These are phyloP conservation scores for Picea glauca DNA, from an alignment of 75 land plant genomes.

Conservation along the genomic window DNA sequence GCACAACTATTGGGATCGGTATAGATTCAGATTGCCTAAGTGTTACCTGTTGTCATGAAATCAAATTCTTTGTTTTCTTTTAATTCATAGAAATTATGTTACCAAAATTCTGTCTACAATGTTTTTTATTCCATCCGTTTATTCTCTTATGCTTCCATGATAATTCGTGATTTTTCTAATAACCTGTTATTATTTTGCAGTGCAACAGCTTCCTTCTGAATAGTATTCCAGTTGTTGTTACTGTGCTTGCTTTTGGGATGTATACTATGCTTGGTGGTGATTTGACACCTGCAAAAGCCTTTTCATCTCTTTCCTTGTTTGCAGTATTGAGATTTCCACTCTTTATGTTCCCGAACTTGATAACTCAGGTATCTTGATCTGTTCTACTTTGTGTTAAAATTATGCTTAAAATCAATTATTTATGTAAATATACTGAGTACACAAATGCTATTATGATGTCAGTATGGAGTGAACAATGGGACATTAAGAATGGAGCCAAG, in stretches of 20 bases:
- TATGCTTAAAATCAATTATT: neutral
- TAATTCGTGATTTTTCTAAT: neutral
- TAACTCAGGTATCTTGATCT: constrained; percentile 65
- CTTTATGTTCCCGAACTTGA: constrained; percentile 86
- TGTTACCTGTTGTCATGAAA: neutral
- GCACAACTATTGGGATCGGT: constrained; percentile 82
- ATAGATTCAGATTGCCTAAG: constrained; percentile 11
- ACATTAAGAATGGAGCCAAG: neutral
- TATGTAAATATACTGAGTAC: neutral
- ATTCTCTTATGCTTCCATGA: neutral
- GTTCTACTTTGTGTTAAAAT: neutral
- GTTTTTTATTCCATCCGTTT: neutral
- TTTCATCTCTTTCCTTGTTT: constrained; percentile 96
- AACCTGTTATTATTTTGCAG: constrained; percentile 42
- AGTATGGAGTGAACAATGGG: neutral
- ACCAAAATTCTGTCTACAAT: neutral
- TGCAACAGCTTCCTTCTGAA: constrained; percentile 75
- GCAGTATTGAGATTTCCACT: constrained; percentile 88
- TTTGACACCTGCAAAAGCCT: constrained; percentile 90
- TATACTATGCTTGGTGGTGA: constrained; percentile 82
- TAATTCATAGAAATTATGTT: neutral
- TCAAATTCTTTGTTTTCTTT: neutral
- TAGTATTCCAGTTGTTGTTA: constrained; percentile 88
- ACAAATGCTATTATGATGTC: neutral
- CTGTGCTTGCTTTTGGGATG: constrained; percentile 80